Percentiles rank a stretch among this genome's conserved stretches.
phyloP scores from a whole-genome alignment of 768 basidiomycete species.

The Boletus vinaceobasis region DNA sequence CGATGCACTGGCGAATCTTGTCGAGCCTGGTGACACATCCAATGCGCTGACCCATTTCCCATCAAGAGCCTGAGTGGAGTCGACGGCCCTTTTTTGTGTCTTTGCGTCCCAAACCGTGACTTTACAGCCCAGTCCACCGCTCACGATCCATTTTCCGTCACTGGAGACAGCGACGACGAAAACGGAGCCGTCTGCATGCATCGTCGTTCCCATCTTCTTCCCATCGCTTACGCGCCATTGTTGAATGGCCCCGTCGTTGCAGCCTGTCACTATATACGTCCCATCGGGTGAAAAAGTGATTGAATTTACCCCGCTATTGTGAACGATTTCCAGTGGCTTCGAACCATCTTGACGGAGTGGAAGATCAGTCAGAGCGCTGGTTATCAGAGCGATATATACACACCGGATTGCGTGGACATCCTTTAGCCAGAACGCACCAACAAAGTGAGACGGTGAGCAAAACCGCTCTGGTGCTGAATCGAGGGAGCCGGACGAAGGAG shows the following conservation, averaged over 20 bases:
- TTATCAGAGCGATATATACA: not conserved
- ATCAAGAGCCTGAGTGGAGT: not conserved
- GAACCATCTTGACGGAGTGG: not conserved
- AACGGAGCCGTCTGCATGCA: conserved; percentile 4
- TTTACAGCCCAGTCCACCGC: conserved; percentile 8
- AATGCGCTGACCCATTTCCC: conserved; percentile 6
- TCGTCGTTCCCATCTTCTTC: conserved; percentile 6
- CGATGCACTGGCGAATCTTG: conserved; percentile 12
- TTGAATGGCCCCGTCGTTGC: conserved; percentile 10
- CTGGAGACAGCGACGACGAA: conserved; percentile 11
- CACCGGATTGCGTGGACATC: conserved; percentile 5
- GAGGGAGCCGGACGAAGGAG: not conserved
- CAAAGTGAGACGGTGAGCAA: not conserved
- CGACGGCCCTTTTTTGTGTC: not conserved
- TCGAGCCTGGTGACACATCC: conserved; percentile 17
- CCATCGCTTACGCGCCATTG: conserved; percentile 11
- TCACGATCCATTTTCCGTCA: conserved; percentile 15
- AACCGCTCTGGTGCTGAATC: not conserved
- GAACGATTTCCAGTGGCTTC: conserved; percentile 6
- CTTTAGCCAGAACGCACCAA: not conserved
- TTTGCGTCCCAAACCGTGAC: conserved; percentile 12
- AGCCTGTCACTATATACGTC: conserved; percentile 8
- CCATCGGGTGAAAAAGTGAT: conserved; percentile 16
- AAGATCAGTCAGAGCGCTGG: not conserved
- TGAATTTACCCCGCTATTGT: conserved; percentile 4